These are phyloP conservation scores for Inonotus obliquus DNA, from an alignment of 1,284 basidiomycete species.

Conservation along the genomic window DNA sequence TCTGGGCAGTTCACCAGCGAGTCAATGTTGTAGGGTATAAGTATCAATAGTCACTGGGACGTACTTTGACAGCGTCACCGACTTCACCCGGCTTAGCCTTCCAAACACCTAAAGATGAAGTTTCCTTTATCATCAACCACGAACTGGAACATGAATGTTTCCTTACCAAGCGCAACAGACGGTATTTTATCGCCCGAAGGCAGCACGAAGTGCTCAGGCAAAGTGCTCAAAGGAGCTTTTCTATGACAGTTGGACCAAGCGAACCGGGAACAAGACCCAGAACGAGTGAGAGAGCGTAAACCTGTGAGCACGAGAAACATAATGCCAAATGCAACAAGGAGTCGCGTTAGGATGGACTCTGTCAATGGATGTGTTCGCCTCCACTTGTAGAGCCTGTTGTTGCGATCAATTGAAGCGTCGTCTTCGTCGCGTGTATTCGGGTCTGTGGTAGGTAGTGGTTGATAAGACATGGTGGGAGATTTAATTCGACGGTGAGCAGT, in stretches of 20 bases:
- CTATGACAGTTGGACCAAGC: constrained; percentile 25
- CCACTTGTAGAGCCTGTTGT: not conserved
- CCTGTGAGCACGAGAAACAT: constrained; percentile 11
- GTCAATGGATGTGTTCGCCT: not conserved
- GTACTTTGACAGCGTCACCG: constrained; percentile 52
- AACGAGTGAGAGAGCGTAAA: constrained; percentile 17
- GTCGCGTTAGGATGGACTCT: not conserved
- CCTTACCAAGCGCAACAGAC: constrained; percentile 51
- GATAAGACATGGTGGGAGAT: not conserved
- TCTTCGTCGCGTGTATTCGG: not conserved
- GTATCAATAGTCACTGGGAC: constrained; percentile 27
- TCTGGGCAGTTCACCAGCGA: not conserved
- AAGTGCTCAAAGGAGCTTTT: constrained; percentile 12
- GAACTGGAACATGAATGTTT: not conserved
- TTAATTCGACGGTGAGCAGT: not conserved
- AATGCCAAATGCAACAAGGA: not conserved
- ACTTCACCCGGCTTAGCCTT: constrained; percentile 51
- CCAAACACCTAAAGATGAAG: constrained; percentile 51
- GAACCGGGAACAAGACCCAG: constrained; percentile 22
- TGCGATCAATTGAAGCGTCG: not conserved
- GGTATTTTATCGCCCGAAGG: constrained; percentile 62
- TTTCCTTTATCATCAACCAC: not conserved
- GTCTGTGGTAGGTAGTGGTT: not conserved
- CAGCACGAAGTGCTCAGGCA: constrained; percentile 49
- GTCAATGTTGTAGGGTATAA: constrained; percentile 10